Percentiles rank a stretch among this genome's conserved stretches.
Evolutionary conservation across 441 rosid genomes (phyloP).

Genomic region (Cnidoscolus chayamansa): DNA sequence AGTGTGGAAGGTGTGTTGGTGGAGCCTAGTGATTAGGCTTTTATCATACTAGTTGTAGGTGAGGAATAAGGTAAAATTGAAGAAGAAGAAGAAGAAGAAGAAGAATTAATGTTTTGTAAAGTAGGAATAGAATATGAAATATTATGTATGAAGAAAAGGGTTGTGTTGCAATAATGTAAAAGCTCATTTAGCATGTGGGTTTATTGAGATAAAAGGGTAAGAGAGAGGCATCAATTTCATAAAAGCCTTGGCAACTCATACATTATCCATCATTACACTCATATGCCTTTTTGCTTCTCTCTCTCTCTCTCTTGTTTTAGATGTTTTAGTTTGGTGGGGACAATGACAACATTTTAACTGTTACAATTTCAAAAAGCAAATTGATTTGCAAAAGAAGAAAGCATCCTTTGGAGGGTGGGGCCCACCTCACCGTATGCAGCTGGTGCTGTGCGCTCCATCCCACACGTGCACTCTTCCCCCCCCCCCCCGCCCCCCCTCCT

Average conservation of each 20-base stretch:
- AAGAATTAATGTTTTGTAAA: too few relatives aligned
- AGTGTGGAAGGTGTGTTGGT: too few relatives aligned
- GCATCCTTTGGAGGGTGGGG: constrained; percentile 3
- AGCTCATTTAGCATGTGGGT: constrained; percentile 10
- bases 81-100: too few relatives aligned
- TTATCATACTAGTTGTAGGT: not conserved
- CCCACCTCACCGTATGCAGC: constrained; percentile 6
- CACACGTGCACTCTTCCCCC: constrained; percentile 17
- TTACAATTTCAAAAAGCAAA: too few relatives aligned
- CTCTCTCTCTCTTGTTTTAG: too few relatives aligned
- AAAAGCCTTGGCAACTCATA: not conserved
- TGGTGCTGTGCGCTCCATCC: constrained; percentile 20
- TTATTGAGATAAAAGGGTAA: not conserved
- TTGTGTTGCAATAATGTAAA: not conserved
- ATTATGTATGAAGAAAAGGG: not conserved
- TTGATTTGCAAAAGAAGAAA: not conserved
- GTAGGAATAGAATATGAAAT: too few relatives aligned
- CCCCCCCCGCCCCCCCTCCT: not conserved
- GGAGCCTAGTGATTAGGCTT: not conserved
- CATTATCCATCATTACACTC: not conserved
- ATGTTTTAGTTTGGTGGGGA: not conserved
- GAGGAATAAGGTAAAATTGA: not conserved
- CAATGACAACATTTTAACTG: too few relatives aligned
- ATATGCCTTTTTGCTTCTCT: too few relatives aligned
- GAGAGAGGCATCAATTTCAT: constrained; percentile 16